Evolutionary conservation across 148 eudicot genomes (phyloP), one percentile per base, ranked within the genome.

Genomic region (Selenicereus undatus): DNA sequence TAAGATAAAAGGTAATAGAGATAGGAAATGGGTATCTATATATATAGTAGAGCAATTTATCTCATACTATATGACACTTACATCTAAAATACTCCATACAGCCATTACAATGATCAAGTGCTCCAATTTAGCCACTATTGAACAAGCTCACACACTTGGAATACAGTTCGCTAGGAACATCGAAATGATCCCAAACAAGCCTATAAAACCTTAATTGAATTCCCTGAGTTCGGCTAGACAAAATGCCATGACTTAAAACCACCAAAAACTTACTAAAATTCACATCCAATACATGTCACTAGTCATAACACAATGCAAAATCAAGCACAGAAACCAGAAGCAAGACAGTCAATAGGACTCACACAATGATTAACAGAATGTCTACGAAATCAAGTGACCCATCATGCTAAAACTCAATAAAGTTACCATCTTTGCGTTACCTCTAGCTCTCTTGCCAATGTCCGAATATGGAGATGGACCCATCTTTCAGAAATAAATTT

Each of bases 371-470:
- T 48, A 10, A 48, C 12, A 48, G 13, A 48, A 48, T 1, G 8
- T 48, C 12, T 48, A 48, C 2, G 52, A 48, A 48, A 48, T 54
- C 18, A n/a, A n/a, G n/a, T n/a, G n/a, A n/a, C n/a, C n/a, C n/a
- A n/a, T n/a, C n/a, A 54, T 10, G 60, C 32, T 17, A 54, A 54
- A 56, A 56, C 21, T 6, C 13, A 64, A 5, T 21, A 16, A 71
- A 72, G 56, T 27, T 16, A 22, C 3, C 20, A 68, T 9, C 16
- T 35, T 11, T 16, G 14, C 16, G 12, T 48, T 80, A 84, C 86
- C 83, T 80, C 62, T 84, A 11, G 83, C 83, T 62, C 58, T 84
- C 69, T 72, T 84, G 76, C 86, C 86, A 72, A 84, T 71, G 22
- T 76, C 80, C n/a, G 77, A 10, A 64, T 70, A 84, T 51, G 80